Percentiles rank a stretch among this genome's conserved stretches.
phyloP scores from a whole-genome alignment of 495 filamentous ascomycete species.

The Talaromyces stipitatus region DNA sequence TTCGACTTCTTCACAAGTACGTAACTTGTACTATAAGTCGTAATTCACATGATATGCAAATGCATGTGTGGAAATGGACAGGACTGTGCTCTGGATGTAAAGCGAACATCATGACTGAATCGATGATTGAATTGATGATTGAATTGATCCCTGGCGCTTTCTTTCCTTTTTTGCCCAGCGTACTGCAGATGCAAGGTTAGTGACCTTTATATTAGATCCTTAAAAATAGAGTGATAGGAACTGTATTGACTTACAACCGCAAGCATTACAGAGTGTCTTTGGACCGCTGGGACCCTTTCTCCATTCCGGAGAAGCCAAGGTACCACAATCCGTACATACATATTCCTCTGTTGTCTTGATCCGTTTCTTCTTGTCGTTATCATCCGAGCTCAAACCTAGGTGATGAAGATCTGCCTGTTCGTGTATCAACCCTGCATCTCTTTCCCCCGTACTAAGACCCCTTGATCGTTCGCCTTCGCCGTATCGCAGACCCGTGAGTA shows the following conservation, averaged over 20 bases:
- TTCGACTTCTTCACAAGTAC: neutral
- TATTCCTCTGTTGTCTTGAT: conserved; percentile 88
- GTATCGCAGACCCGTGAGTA: conserved; percentile 85
- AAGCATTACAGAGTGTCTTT: conserved; percentile 96
- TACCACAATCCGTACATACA: conserved; percentile 93
- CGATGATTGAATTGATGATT: neutral
- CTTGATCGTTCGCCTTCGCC: conserved; percentile 81
- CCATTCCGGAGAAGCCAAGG: conserved; percentile 92
- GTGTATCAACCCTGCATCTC: conserved; percentile 69
- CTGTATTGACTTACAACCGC: conserved; percentile 59
- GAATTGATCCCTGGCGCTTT: conserved; percentile 38
- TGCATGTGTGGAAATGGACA: neutral
- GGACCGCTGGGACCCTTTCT: conserved; percentile 89
- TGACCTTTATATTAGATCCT: neutral
- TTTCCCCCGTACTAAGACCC: conserved; percentile 81
- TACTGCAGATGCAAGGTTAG: conserved; percentile 22
- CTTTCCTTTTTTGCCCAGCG: conserved; percentile 78
- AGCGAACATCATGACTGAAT: neutral
- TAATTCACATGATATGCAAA: no score
- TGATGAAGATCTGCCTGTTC: conserved; percentile 80
- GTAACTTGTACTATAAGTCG: neutral
- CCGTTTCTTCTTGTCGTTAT: conserved; percentile 82
- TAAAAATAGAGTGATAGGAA: neutral
- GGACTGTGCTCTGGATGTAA: neutral
- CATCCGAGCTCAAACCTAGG: conserved; percentile 27